Evolutionary conservation across 2,329 filamentous ascomycete species (phyloP).

Genomic region (Emergomyces orientalis): DNA sequence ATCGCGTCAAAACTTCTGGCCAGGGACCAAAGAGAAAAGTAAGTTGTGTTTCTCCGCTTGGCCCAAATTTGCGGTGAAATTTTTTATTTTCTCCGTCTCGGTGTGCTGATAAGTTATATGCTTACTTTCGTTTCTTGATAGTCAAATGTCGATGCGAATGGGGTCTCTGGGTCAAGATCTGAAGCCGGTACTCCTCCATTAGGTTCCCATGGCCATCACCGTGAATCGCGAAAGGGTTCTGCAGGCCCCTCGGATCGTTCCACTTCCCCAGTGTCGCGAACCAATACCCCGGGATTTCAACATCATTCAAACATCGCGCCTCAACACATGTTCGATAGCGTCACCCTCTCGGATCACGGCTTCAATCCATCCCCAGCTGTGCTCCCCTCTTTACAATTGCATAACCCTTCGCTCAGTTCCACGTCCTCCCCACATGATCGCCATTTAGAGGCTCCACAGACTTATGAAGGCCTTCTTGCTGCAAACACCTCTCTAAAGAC

Average conservation of each 20-base stretch:
- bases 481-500: conserved; percentile 87
- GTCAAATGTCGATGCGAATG: conserved; percentile 47
- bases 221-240: conserved; percentile 60
- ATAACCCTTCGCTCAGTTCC: conserved; percentile 52
- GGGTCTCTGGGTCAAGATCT: conserved; percentile 48
- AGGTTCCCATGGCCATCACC: conserved; percentile 49
- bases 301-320: conserved; percentile 59
- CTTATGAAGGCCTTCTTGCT: conserved; percentile 69
- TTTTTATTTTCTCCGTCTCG: conserved; percentile 14
- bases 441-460: conserved; percentile 60
- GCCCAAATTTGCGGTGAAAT: conserved; percentile 14
- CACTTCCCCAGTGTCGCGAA: conserved; percentile 70
- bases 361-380: conserved; percentile 50
- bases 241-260: conserved; percentile 66
- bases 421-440: conserved; percentile 51
- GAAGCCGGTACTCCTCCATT: conserved; percentile 49
- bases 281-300: conserved; percentile 66
- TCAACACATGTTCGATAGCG: conserved; percentile 69
- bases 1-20: conserved; percentile 83
- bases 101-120: background rate
- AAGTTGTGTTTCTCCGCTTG: conserved; percentile 21
- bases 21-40: conserved; percentile 79
- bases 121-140: conserved; percentile 18
- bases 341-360: conserved; percentile 56
- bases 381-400: conserved; percentile 43